Evolutionary conservation across 2,329 filamentous ascomycete species (phyloP).

Genomic region (Xylariomycetidae sp.): DNA sequence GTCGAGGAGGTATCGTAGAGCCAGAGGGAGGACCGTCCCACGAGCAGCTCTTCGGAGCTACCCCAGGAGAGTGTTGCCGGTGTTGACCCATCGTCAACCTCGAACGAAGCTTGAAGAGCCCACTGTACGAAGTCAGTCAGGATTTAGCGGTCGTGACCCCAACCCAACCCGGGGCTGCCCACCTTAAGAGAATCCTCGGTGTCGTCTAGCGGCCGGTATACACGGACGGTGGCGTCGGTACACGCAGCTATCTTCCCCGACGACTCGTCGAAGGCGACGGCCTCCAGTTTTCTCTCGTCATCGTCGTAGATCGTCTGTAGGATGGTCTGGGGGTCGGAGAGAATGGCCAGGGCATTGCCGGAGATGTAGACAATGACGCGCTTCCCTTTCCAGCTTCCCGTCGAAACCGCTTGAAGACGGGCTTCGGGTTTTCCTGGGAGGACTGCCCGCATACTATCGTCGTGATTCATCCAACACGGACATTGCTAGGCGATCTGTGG

Average conservation of each 20-base stretch:
- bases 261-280: constrained; percentile 73
- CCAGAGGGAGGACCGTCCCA: constrained; percentile 63
- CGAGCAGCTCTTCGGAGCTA: constrained; percentile 72
- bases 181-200: constrained; percentile 71
- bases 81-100: constrained; percentile 44
- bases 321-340: constrained; percentile 66
- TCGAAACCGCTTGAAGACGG: constrained; percentile 40
- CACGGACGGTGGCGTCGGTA: constrained; percentile 58
- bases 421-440: constrained; percentile 44
- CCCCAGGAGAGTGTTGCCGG: constrained; percentile 71
- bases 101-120: constrained; percentile 57
- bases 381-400: constrained; percentile 37
- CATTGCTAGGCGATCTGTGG: constrained; percentile 18
- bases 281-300: constrained; percentile 59
- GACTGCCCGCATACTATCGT: constrained; percentile 38
- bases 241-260: constrained; percentile 82
- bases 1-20: constrained; percentile 54
- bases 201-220: constrained; percentile 71
- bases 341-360: constrained; percentile 78
- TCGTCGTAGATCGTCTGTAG: constrained; percentile 90
- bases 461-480: constrained; percentile 14
- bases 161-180: constrained; percentile 17
- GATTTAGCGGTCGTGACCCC: constrained; percentile 3
- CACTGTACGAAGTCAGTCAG: constrained; percentile 39
- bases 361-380: constrained; percentile 65